phyloP scores from a whole-genome alignment of 2,329 filamentous ascomycete species.

The Fusarium sulawesiense region DNA sequence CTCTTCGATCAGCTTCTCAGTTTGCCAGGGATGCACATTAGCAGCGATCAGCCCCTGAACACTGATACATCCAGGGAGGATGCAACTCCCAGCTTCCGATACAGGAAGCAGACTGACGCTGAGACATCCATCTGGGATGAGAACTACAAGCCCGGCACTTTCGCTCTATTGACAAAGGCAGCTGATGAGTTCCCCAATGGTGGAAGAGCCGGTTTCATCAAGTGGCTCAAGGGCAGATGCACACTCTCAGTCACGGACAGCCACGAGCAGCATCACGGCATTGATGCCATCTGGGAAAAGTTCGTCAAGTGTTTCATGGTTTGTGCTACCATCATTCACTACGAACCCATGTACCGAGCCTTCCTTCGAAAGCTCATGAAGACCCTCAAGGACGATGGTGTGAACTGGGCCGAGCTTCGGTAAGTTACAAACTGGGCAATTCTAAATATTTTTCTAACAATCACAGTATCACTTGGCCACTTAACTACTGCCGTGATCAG shows the following conservation, averaged over 20 bases:
- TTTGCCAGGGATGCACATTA: constrained; percentile 80
- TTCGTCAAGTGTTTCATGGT: constrained; percentile 81
- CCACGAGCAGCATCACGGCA: constrained; percentile 82
- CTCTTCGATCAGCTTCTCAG: constrained; percentile 77
- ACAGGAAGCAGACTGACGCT: constrained; percentile 59
- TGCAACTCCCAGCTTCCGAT: constrained; percentile 71
- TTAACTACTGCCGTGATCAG: constrained; percentile 74
- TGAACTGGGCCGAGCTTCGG: constrained; percentile 85
- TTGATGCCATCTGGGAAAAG: constrained; percentile 86
- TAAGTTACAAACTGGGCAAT: constrained; percentile 39
- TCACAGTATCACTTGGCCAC: constrained; percentile 74
- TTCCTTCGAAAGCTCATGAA: constrained; percentile 79
- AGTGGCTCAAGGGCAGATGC: constrained; percentile 80
- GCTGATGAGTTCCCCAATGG: constrained; percentile 81
- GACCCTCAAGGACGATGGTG: constrained; percentile 80
- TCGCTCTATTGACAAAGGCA: constrained; percentile 69
- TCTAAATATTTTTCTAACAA: constrained; percentile 15
- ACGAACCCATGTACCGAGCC: constrained; percentile 87
- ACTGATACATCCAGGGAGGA: constrained; percentile 64
- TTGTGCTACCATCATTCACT: constrained; percentile 80
- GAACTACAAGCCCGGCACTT: constrained; percentile 68
- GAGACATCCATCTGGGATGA: constrained; percentile 72
- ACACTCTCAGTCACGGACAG: constrained; percentile 79
- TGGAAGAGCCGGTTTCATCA: constrained; percentile 76
- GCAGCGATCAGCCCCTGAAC: constrained; percentile 67